These are phyloP conservation scores for Schrenkiella parvula DNA, from an alignment of 345 rosid genomes.

Conservation along the genomic window DNA sequence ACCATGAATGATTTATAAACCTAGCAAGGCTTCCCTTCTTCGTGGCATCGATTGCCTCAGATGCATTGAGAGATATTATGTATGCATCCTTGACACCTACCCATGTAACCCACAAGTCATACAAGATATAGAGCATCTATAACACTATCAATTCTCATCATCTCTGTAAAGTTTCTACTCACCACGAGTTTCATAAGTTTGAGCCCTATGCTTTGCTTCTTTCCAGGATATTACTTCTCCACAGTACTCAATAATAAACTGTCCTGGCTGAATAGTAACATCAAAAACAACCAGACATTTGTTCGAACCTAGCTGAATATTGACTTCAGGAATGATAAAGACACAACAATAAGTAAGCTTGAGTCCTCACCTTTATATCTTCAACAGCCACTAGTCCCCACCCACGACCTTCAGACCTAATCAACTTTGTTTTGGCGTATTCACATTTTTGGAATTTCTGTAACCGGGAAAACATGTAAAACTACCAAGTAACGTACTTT, in stretches of 20 bases:
- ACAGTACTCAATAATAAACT: constrained; percentile 88
- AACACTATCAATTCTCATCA: not conserved
- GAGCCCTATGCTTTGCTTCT: constrained; percentile 88
- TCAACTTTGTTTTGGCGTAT: constrained; percentile 71
- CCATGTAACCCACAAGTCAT: constrained; percentile 18
- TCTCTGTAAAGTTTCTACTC: constrained; percentile 10
- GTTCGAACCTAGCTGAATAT: not conserved
- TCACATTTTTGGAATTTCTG: constrained; percentile 86
- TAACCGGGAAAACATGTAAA: constrained; percentile 1
- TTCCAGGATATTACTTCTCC: constrained; percentile 97
- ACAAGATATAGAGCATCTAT: not conserved
- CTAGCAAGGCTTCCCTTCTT: constrained; percentile 89
- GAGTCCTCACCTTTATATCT: constrained; percentile 60
- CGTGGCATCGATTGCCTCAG: constrained; percentile 89
- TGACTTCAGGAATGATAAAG: not conserved
- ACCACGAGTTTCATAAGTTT: constrained; percentile 74
- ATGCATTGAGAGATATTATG: constrained; percentile 79
- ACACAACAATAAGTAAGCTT: not conserved
- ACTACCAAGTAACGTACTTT: constrained; percentile 5
- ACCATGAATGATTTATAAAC: constrained; percentile 99
- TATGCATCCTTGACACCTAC: constrained; percentile 91
- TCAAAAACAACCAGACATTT: not conserved
- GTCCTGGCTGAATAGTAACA: constrained; percentile 60
- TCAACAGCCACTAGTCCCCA: constrained; percentile 88
- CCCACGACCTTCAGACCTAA: constrained; percentile 78